phyloP scores from a whole-genome alignment of 495 filamentous ascomycete species.

The Cairneyella variabilis region DNA sequence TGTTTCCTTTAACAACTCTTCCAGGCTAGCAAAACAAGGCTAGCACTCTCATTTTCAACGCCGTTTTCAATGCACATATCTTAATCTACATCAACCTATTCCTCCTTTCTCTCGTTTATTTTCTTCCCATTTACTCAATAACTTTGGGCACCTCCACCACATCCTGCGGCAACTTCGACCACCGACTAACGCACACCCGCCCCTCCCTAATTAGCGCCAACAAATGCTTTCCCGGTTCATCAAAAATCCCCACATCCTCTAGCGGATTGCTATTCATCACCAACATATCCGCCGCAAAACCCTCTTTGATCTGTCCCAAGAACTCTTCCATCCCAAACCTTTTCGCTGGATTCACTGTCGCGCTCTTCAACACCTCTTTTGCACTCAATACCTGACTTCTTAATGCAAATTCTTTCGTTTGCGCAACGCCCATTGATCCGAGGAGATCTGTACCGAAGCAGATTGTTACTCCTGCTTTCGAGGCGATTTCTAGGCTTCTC shows the following conservation, averaged over 20 bases:
- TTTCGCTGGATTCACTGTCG: conserved; percentile 47
- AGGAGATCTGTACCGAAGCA: conserved; percentile 55
- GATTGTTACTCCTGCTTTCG: conserved; percentile 46
- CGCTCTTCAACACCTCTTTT: conserved; percentile 43
- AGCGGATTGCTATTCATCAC: conserved; percentile 44
- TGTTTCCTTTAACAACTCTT: too few species aligned
- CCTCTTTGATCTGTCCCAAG: conserved; percentile 41
- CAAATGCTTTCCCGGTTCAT: conserved; percentile 39
- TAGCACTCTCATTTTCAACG: too few species aligned
- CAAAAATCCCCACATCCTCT: conserved; percentile 47
- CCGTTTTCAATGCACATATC: too few species aligned
- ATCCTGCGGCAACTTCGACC: conserved; percentile 30
- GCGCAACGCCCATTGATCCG: conserved; percentile 39
- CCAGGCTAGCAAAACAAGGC: too few species aligned
- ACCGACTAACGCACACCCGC: conserved; percentile 40
- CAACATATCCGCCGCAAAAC: conserved; percentile 41
- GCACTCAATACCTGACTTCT: conserved; percentile 39
- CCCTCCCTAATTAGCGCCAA: conserved; percentile 49
- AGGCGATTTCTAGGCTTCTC: conserved; percentile 38
- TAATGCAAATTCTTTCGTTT: conserved; percentile 48
- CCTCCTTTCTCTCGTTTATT: too few species aligned
- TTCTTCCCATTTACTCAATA: conserved; percentile 18
- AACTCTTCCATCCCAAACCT: conserved; percentile 38
- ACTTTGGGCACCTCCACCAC: neutral
- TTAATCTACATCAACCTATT: too few species aligned